Percentiles rank a stretch among this genome's conserved stretches.
phyloP scores from a whole-genome alignment of 2,329 filamentous ascomycete species.

The Cladorrhinum sp. region DNA sequence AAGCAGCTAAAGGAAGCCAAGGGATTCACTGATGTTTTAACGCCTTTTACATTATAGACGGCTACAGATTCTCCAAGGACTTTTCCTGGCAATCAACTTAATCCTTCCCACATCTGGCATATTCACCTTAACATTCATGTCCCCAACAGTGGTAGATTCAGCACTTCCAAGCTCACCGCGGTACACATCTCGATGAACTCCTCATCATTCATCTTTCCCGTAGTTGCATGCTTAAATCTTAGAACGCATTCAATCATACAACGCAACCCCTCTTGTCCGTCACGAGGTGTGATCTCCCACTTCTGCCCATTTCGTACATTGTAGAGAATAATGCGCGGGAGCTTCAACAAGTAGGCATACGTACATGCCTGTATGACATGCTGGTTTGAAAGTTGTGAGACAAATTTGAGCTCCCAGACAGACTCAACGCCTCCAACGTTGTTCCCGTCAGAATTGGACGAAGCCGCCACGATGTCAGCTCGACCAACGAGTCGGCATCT shows the following conservation, averaged over 20 bases:
- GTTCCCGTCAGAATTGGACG: conserved; percentile 1
- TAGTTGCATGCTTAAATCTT: conserved; percentile 1
- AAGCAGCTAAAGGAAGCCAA: too few species aligned
- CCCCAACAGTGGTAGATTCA: too few species aligned
- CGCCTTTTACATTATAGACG: too few species aligned
- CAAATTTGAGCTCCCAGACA: conserved; percentile 10
- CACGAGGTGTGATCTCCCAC: conserved; percentile 4
- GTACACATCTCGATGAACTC: conserved; percentile 6
- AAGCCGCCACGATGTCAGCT: conserved; percentile 10
- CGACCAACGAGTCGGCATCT: not conserved
- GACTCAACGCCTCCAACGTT: conserved; percentile 4
- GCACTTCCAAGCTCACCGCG: conserved; percentile 5
- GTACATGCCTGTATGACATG: conserved; percentile 8
- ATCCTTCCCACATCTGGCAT: too few species aligned
- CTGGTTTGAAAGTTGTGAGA: conserved; percentile 10
- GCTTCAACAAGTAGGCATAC: conserved; percentile 5
- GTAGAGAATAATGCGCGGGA: conserved; percentile 5
- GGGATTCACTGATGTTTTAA: too few species aligned
- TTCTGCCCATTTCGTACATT: conserved; percentile 8
- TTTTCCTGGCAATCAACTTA: too few species aligned
- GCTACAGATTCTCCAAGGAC: too few species aligned
- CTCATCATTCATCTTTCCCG: conserved; percentile 6
- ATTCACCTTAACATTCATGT: too few species aligned
- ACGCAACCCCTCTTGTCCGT: conserved; percentile 7
- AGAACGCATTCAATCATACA: conserved; percentile 5